These are phyloP conservation scores for Trichocomaceae sp. DNA, from an alignment of 2,329 filamentous ascomycete genomes.

Conservation along the genomic window DNA sequence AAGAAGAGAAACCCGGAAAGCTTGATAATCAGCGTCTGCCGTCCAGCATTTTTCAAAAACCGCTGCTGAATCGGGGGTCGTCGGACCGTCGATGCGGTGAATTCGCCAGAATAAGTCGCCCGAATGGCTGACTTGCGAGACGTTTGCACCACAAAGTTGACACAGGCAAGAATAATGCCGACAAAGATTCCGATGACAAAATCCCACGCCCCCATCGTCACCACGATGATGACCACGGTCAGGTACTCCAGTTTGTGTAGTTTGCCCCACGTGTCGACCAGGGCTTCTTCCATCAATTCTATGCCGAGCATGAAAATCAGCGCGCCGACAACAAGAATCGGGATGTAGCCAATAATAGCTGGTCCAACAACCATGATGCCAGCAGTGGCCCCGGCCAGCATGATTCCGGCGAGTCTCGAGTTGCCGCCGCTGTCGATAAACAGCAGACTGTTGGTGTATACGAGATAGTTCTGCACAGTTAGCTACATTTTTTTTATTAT, in stretches of 20 bases:
- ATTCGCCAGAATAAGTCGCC: slow-evolving; percentile 80
- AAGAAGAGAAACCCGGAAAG: slow-evolving; percentile 96
- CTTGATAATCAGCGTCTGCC: slow-evolving; percentile 86
- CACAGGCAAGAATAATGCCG: slow-evolving; percentile 84
- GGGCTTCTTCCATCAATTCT: slow-evolving; percentile 79
- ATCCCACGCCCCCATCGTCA: slow-evolving; percentile 95
- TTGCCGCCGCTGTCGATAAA: slow-evolving; percentile 92
- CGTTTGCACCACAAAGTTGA: slow-evolving; percentile 85
- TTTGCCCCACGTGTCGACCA: slow-evolving; percentile 83
- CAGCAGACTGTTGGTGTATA: slow-evolving; percentile 95
- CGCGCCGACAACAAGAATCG: slow-evolving; percentile 92
- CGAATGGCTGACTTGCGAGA: slow-evolving; percentile 84
- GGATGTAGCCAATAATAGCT: slow-evolving; percentile 84
- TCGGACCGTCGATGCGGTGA: slow-evolving; percentile 85
- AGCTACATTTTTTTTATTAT: neutral
- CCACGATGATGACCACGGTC: slow-evolving; percentile 80
- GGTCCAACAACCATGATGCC: slow-evolving; percentile 81
- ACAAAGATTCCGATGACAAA: slow-evolving; percentile 92
- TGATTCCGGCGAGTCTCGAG: slow-evolving; percentile 73
- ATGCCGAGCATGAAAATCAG: slow-evolving; percentile 94
- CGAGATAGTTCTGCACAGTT: slow-evolving; percentile 72
- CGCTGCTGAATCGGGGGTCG: slow-evolving; percentile 83
- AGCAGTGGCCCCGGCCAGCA: slow-evolving; percentile 74
- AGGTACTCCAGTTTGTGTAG: slow-evolving; percentile 80
- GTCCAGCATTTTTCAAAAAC: slow-evolving; percentile 77